These are phyloP conservation scores for Besnoitia besnoiti DNA, from an alignment of 169 alveolate genomes.

Conservation along the genomic window DNA sequence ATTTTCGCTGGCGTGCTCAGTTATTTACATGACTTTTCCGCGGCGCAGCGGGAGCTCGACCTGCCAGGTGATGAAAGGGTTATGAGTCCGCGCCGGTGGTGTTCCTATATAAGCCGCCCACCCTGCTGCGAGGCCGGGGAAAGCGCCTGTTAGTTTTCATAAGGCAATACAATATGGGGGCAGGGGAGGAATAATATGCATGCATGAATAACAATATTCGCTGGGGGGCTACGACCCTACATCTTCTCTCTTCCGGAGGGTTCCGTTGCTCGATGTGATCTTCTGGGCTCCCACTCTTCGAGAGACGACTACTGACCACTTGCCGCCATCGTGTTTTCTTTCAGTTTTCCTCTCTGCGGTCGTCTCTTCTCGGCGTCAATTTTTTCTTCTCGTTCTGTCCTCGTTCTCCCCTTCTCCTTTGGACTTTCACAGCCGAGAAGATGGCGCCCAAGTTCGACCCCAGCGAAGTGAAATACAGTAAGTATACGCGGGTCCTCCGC, in stretches of 20 bases:
- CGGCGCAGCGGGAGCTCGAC: no score
- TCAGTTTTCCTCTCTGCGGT: not conserved
- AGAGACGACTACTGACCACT: not conserved
- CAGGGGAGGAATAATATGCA: not conserved
- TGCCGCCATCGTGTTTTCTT: not conserved
- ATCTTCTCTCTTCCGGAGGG: not conserved
- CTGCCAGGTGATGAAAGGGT: no score
- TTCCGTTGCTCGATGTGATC: not conserved
- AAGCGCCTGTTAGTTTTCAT: no score
- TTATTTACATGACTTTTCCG: no score
- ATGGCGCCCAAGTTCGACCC: slow-evolving; percentile 81
- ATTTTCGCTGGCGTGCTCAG: no score
- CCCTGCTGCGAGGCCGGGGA: no score
- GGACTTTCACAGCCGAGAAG: slow-evolving; percentile 29
- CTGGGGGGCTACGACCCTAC: not conserved
- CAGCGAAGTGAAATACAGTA: slow-evolving; percentile 74
- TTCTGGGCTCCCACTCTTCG: not conserved
- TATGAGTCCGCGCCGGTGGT: no score
- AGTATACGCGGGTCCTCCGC: not conserved
- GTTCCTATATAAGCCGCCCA: no score
- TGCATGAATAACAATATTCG: not conserved
- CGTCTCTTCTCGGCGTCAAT: not conserved
- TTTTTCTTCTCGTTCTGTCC: not conserved
- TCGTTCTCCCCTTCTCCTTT: not conserved
- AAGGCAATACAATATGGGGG: not conserved